Base-by-base conservation (phyloP, 345 rosid genomes). In the Syzygium aqueum region DNA sequence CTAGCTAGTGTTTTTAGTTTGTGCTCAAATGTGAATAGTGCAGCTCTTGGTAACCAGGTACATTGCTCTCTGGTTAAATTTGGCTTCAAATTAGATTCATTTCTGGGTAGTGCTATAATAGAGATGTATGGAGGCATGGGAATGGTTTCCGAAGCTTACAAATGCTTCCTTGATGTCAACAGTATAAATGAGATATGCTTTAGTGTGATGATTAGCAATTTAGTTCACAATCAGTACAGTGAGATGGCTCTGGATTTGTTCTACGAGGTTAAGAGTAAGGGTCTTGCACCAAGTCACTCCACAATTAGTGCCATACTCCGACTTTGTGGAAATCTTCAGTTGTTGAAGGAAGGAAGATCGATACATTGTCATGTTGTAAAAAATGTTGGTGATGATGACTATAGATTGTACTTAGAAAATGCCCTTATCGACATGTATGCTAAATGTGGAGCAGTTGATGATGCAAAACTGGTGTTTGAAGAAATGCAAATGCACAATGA, bases 351-450 rank as follows among this genome's bases (percentile, higher is more conserved):
- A 67, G 87, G 87, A 67, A 86, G 78, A 63, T 67, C 87, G 6
- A 49, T 86, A 28, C 87, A 86, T 65, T 86, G 83, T 59, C 53
- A 28, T 50, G 53, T 65, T 50, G 43, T 86, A 13, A 86, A 86
- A 51, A 65, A 73, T 53, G 37, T 51, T 77, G 33, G 25, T 30
- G 59, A 50, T 51, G 67, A 52, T 13, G 22, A 19, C 59, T 86
- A 33, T 51, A 86, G 28, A 49, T 7, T 67, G 78, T 25, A 40
- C 84, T 16, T 51, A 46, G 85, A 54, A 86, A 86, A 77, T 86
- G 52, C 85, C 28, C 88, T 86, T 53, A 86, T 86, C 23, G 85
- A 86, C n/a, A n/a, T 86, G 85, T 77, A 86, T 78, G 53, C 73
- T 86, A 80, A 78, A 86, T 78, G 85, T 53, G 88, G 88, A 43